phyloP scores from a whole-genome alignment of 177 flowering plant species.

The Vitis hybrid region DNA sequence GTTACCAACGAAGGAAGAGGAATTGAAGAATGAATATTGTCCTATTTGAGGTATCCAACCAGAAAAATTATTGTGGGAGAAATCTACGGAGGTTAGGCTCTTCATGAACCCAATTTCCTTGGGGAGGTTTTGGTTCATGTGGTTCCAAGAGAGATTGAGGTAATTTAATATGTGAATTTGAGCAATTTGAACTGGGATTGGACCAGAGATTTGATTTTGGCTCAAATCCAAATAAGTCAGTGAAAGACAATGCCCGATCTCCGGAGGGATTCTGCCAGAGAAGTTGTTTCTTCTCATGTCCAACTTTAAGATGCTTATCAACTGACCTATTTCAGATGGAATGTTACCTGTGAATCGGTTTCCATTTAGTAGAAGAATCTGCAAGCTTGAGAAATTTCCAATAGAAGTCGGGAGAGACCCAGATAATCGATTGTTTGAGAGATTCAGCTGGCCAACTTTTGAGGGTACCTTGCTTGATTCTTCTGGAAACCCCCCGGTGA shows the following conservation, averaged over 20 bases:
- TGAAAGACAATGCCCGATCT: conserved; percentile 41
- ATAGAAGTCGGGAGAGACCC: conserved; percentile 58
- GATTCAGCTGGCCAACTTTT: conserved; percentile 48
- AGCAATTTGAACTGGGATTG: conserved; percentile 54
- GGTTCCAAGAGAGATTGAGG: conserved; percentile 67
- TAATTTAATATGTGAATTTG: conserved; percentile 60
- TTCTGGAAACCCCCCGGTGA: conserved; percentile 41
- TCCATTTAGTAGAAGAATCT: conserved; percentile 49
- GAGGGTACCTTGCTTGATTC: conserved; percentile 29
- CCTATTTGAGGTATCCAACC: conserved; percentile 58
- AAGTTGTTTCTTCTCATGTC: conserved; percentile 65
- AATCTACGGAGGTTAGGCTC: conserved; percentile 77
- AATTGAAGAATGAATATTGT: conserved; percentile 56
- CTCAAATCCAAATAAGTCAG: conserved; percentile 68
- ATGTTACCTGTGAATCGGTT: conserved; percentile 57
- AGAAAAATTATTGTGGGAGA: conserved; percentile 66
- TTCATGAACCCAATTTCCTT: conserved; percentile 60
- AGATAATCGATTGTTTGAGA: conserved; percentile 56
- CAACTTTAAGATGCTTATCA: conserved; percentile 40
- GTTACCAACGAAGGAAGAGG: conserved; percentile 62
- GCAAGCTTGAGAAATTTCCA: conserved; percentile 53
- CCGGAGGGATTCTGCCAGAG: conserved; percentile 50
- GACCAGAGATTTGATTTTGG: conserved; percentile 62
- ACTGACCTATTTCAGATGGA: conserved; percentile 45
- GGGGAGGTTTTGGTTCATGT: conserved; percentile 49